phyloP scores from a whole-genome alignment of 2,329 filamentous ascomycete genomes.

The Hymenoscyphus albidus region DNA sequence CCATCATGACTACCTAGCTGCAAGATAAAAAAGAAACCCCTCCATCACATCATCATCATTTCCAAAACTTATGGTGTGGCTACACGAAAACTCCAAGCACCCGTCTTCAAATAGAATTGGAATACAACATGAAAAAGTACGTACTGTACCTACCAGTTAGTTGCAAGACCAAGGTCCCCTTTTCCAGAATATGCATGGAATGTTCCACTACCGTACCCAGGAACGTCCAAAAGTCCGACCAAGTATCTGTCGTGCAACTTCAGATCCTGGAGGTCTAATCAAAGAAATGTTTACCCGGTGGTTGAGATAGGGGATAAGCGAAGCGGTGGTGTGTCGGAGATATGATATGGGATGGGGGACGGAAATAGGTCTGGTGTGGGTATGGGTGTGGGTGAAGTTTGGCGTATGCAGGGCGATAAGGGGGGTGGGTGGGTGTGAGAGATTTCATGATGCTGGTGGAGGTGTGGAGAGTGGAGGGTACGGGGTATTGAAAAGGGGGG shows the following conservation, averaged over 20 bases:
- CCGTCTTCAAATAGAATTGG: not conserved
- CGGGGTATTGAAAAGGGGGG: no score
- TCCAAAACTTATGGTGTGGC: not conserved
- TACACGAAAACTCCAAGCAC: not conserved
- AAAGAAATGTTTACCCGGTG: not conserved
- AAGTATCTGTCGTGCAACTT: not conserved
- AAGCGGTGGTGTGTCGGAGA: not conserved
- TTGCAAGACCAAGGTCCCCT: not conserved
- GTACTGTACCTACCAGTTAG: not conserved
- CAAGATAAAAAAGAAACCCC: no score
- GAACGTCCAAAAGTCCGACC: not conserved
- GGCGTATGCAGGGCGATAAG: not conserved
- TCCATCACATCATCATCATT: no score
- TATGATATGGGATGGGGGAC: not conserved
- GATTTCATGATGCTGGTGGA: no score
- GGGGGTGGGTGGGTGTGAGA: not conserved
- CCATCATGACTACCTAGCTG: no score
- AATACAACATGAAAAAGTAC: no score
- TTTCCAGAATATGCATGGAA: constrained; percentile 1
- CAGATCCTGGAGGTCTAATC: not conserved
- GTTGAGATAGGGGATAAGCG: not conserved
- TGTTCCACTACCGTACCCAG: not conserved
- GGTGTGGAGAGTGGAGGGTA: no score
- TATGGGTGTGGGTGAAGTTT: not conserved
- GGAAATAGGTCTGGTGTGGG: not conserved